Conservation (phyloP, 2,329 filamentous ascomycete genomes). For the Alternaria conjuncta region DNA sequence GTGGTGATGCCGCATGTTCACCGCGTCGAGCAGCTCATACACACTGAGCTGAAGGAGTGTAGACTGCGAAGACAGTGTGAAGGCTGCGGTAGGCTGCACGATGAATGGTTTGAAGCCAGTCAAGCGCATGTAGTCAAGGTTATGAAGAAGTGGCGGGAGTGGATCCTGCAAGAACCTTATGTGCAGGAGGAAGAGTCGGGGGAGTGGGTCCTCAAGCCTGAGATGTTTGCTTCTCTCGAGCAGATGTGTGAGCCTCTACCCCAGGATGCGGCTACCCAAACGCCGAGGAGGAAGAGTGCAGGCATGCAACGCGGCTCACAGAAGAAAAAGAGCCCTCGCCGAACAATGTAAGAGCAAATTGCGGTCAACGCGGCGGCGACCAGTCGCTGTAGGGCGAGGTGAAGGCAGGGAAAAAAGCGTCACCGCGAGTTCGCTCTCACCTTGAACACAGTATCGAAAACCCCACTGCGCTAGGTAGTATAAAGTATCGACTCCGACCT, state of each 20-base stretch:
- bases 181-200: background rate
- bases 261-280: background rate
- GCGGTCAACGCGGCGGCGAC: no score
- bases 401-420: background rate
- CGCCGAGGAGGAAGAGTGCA: background rate
- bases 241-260: background rate
- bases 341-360: background rate
- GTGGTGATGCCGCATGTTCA: slow-evolving; percentile 79
- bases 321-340: background rate
- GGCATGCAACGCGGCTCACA: background rate
- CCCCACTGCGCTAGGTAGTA: no score
- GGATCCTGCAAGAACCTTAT: background rate
- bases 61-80: slow-evolving; percentile 67
- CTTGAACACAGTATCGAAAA: background rate
- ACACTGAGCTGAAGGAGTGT: slow-evolving; percentile 73
- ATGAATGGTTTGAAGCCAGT: slow-evolving; percentile 86
- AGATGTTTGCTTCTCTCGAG: background rate
- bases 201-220: background rate
- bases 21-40: slow-evolving; percentile 83
- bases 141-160: background rate
- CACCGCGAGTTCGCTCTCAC: background rate
- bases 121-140: background rate
- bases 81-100: slow-evolving; percentile 78
- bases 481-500: no score
- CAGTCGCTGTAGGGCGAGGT: background rate